Evolutionary conservation across 1,139 yeast species (phyloP).

Genomic region (Yamadazyma trypodendri): DNA sequence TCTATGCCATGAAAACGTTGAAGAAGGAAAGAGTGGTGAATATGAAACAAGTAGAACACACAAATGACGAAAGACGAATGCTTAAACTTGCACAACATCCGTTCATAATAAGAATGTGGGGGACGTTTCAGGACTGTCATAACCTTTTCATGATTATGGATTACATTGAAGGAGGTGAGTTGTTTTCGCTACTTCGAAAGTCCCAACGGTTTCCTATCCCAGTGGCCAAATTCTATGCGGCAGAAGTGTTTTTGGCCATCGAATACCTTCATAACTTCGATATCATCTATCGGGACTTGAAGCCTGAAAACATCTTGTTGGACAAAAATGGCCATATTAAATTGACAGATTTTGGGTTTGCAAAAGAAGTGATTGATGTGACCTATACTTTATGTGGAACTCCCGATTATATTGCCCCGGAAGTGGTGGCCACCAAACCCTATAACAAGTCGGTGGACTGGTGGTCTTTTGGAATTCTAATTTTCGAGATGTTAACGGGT

Average conservation of each 20-base stretch:
- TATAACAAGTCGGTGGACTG: conserved; percentile 63
- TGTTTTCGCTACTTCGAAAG: conserved; percentile 54
- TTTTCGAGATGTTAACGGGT: conserved; percentile 62
- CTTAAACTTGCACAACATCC: conserved; percentile 58
- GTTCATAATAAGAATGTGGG: conserved; percentile 63
- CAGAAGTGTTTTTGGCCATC: conserved; percentile 57
- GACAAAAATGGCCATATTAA: conserved; percentile 61
- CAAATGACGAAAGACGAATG: conserved; percentile 61
- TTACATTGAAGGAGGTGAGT: conserved; percentile 63
- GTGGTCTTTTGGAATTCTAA: conserved; percentile 63
- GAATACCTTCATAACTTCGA: conserved; percentile 59
- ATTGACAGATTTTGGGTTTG: conserved; percentile 62
- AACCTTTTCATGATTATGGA: conserved; percentile 63
- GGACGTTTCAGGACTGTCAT: conserved; percentile 58
- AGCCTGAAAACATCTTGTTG: conserved; percentile 58
- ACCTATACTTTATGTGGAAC: conserved; percentile 66
- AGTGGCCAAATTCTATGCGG: conserved; percentile 63
- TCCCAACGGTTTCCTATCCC: conserved; percentile 63
- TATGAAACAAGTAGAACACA: conserved; percentile 64
- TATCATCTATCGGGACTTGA: conserved; percentile 59
- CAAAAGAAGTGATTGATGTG: conserved; percentile 58
- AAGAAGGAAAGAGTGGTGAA: conserved; percentile 58
- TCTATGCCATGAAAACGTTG: conserved; percentile 59
- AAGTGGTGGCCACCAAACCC: conserved; percentile 60
- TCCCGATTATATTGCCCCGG: conserved; percentile 65